phyloP scores from a whole-genome alignment of 495 filamentous ascomycete genomes.

The Neurospora tetrasperma region DNA sequence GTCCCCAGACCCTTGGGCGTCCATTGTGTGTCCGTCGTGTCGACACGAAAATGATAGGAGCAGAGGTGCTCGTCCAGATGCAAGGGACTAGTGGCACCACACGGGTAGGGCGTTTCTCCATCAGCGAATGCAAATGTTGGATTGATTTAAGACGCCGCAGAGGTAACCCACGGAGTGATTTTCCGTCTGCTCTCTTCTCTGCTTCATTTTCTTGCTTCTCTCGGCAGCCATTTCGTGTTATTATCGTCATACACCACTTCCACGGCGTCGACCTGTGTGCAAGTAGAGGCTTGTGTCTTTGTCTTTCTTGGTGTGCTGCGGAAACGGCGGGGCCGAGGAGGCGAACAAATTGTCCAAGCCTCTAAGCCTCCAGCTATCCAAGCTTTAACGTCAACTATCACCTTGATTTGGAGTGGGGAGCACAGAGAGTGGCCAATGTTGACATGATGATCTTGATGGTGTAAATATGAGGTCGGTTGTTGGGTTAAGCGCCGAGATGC shows the following conservation, averaged over 20 bases:
- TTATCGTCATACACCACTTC: background rate
- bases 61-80: conserved; percentile 4
- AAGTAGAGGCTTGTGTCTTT: background rate
- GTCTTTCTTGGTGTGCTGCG: background rate
- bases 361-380: background rate
- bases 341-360: background rate
- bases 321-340: background rate
- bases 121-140: background rate
- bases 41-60: background rate
- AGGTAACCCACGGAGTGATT: background rate
- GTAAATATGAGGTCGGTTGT: background rate
- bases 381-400: background rate
- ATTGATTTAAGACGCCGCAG: background rate
- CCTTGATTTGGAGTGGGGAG: background rate
- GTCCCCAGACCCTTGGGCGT: background rate
- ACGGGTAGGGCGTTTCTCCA: conserved; percentile 14
- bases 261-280: background rate
- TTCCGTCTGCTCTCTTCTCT: background rate
- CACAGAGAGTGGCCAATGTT: background rate
- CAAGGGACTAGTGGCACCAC: conserved; percentile 7
- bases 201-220: background rate
- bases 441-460: background rate
- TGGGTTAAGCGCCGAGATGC: background rate
- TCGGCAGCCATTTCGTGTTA: background rate
- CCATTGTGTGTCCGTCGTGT: background rate